Evolutionary conservation across 257 asterid genomes (phyloP).

Genomic region (Solanum piurae): DNA sequence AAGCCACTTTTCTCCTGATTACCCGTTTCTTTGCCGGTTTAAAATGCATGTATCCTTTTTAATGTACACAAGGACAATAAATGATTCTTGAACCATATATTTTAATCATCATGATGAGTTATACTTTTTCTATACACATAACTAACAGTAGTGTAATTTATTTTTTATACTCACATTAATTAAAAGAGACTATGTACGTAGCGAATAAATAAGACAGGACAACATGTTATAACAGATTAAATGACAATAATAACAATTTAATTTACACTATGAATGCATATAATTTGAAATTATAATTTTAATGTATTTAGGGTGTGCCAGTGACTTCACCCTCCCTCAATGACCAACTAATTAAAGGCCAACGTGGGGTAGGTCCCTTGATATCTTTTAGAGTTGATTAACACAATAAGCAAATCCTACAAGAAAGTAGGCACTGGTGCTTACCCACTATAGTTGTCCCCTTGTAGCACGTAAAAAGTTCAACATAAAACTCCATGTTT

Average conservation of each 20-base stretch:
- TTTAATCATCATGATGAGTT: background rate
- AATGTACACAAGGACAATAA: background rate
- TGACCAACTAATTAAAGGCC: background rate
- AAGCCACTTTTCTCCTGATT: constrained; percentile 26
- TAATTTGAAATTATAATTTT: background rate
- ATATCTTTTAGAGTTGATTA: background rate
- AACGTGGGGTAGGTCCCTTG: background rate
- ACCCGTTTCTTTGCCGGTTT: constrained; percentile 28
- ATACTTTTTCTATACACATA: background rate
- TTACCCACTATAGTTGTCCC: background rate
- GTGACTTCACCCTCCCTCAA: background rate
- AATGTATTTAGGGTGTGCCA: background rate
- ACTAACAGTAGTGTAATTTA: background rate
- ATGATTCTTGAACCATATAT: background rate
- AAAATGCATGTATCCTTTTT: background rate
- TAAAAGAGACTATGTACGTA: background rate
- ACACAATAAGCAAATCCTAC: background rate
- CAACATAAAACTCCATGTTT: background rate
- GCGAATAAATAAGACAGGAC: background rate
- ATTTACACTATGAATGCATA: background rate
- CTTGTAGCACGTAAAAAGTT: background rate
- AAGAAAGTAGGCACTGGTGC: background rate
- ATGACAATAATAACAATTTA: background rate
- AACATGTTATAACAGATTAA: background rate
- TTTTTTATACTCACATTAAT: too few species aligned